Evolutionary conservation across 768 basidiomycete genomes (phyloP).

Genomic region (Termitomyces sp.): DNA sequence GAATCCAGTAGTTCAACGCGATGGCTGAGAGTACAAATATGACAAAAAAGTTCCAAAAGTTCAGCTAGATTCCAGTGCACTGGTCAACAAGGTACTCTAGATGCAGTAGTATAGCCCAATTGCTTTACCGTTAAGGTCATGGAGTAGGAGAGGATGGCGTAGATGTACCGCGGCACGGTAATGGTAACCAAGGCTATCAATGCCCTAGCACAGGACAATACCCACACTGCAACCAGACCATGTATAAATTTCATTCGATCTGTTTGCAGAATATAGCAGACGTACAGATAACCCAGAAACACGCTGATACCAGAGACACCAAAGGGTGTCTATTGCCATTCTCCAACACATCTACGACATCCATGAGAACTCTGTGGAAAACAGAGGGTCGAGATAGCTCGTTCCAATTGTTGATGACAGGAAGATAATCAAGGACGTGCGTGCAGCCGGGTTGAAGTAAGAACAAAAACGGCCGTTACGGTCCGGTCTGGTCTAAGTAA

Average conservation of each 20-base stretch:
- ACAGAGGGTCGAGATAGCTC: slow-evolving; percentile 1
- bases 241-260: slow-evolving; percentile 10
- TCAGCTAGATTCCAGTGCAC: slow-evolving; percentile 49
- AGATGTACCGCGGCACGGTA: slow-evolving; percentile 76
- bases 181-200: slow-evolving; percentile 82
- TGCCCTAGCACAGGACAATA: slow-evolving; percentile 73
- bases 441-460: background rate
- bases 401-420: slow-evolving; percentile 12
- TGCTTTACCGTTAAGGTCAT: slow-evolving; percentile 76
- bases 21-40: slow-evolving; percentile 68
- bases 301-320: slow-evolving; percentile 74
- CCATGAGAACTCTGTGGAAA: slow-evolving; percentile 27
- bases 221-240: slow-evolving; percentile 58
- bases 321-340: slow-evolving; percentile 60
- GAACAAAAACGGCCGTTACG: background rate
- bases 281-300: slow-evolving; percentile 82
- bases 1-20: slow-evolving; percentile 80
- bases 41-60: slow-evolving; percentile 87
- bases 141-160: slow-evolving; percentile 79
- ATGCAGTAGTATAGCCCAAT: background rate
- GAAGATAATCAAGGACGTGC: slow-evolving; percentile 12
- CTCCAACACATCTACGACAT: slow-evolving; percentile 32
- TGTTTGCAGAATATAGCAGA: slow-evolving; percentile 21
- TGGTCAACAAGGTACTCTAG: background rate
- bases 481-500: background rate